Evolutionary conservation across 2,329 filamentous ascomycete species (phyloP), one percentile per base, ranked within the genome.

Genomic region (Penicillium sp.): DNA sequence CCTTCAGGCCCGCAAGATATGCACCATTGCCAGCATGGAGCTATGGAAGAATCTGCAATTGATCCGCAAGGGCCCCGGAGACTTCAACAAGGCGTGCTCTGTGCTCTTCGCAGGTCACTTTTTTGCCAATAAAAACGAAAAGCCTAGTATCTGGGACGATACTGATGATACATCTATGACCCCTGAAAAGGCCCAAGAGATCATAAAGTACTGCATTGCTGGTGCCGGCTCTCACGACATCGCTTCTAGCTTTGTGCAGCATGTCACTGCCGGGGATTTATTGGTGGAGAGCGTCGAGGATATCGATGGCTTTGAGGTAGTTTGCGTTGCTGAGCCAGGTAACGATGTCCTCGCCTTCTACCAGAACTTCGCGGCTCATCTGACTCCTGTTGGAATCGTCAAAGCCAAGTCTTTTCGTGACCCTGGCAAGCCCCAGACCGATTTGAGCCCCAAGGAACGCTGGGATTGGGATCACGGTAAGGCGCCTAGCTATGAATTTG

Each of bases 51-150:
- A 88, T 35, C 75, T 80, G 6, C 69, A 81, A 27, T 77, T 89
- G 8, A 76, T 79, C 1, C 58, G 69, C 1, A 71, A 73, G 2
- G 78, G 96, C 6, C 92, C 93, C 0, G 93, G 93, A 0, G 75
- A 84, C 11, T 97, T 96, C 80, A 96, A 96, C 72, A 79, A 81
- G n/a, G 88, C 90, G 0, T 88, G 88, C 49, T 86, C 86, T 1
- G 84, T 83, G 10, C 78, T 96, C 0, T 91, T 90, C 67, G 85
- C 83, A 1, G 86, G 85, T 2, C 72, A 76, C 31, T 80, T 80
- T 51, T 76, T 75, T 29, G 75, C 29, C 11, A 21, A 14, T 11
- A n/a, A 14, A 1, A 21, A 3, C 42, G n/a, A 7, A 4, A n/a
- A 10, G 44, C 23, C 16, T 54, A 43, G 45, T 26, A 26, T 21